These are phyloP conservation scores for Gossypium raimondii DNA, from an alignment of 345 rosid species.

Conservation along the genomic window DNA sequence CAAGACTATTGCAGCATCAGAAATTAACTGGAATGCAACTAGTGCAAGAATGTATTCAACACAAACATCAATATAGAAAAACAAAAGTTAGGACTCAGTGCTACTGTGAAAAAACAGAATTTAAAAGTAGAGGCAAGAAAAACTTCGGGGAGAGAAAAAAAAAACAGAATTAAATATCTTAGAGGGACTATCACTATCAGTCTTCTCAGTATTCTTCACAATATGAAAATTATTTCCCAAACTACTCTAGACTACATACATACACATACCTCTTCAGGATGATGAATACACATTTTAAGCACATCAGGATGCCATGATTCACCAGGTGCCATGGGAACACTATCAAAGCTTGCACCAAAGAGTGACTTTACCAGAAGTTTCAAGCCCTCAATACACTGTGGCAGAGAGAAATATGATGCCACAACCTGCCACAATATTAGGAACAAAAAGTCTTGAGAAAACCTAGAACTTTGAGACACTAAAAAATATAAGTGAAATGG, in stretches of 20 bases:
- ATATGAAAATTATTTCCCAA: not conserved
- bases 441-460: not conserved
- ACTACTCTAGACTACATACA: conserved; percentile 2
- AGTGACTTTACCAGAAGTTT: conserved; percentile 70
- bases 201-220: not conserved
- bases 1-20: not conserved
- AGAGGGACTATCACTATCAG: not conserved
- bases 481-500: not conserved
- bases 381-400: conserved; percentile 79
- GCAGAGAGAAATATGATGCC: conserved; percentile 84
- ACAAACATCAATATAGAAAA: not conserved
- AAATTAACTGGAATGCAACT: not conserved
- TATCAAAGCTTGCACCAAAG: conserved; percentile 71
- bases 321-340: conserved; percentile 65
- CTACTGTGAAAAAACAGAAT: not conserved
- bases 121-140: not conserved
- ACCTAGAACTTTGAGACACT: not conserved
- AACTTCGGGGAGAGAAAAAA: not conserved
- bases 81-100: not conserved
- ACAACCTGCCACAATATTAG: conserved; percentile 50
- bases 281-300: conserved; percentile 75
- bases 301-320: conserved; percentile 98
- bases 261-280: conserved; percentile 76
- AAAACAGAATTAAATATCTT: not conserved
- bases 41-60: not conserved